phyloP scores from a whole-genome alignment of 371 early-diverging fungal species.

The Chytridiales sp. region DNA sequence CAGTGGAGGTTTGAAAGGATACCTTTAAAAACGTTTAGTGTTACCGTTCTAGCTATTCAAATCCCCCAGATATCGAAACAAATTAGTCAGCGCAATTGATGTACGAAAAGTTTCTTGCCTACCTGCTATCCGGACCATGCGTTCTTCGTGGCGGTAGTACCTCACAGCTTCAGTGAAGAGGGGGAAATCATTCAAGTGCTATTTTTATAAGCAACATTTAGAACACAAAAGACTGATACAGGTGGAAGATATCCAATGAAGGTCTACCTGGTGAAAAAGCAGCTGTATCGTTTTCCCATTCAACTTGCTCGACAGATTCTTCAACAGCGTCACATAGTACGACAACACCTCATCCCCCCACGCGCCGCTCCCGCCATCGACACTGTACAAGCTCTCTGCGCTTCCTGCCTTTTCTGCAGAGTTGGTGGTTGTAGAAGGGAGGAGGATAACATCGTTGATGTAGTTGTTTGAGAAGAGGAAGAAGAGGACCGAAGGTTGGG shows the following conservation, averaged over 20 bases:
- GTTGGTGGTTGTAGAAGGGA: neutral
- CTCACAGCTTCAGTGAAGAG: conserved; percentile 31
- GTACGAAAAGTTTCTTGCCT: neutral
- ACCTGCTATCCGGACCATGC: conserved; percentile 33
- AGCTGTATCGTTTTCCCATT: conserved; percentile 22
- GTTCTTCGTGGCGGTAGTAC: conserved; percentile 26
- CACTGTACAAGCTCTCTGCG: neutral
- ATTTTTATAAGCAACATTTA: neutral
- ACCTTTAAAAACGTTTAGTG: conserved; percentile 22
- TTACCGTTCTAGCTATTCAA: conserved; percentile 15
- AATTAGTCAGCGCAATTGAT: neutral
- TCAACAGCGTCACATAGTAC: conserved; percentile 32
- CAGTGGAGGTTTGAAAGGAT: neutral
- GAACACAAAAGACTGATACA: neutral
- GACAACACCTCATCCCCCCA: conserved; percentile 22
- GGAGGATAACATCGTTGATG: conserved; percentile 33
- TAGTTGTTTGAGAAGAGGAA: conserved; percentile 38
- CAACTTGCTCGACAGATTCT: conserved; percentile 33
- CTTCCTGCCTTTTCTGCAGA: neutral
- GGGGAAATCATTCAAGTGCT: conserved; percentile 30
- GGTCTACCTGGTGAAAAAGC: conserved; percentile 29
- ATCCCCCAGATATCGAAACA: neutral
- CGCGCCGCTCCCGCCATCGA: too few relatives aligned
- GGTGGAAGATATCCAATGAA: too few relatives aligned
- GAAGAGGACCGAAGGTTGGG: conserved; percentile 16